Base-by-base conservation (phyloP, 345 rosid species). In the Excoecaria cochinchinensis region DNA sequence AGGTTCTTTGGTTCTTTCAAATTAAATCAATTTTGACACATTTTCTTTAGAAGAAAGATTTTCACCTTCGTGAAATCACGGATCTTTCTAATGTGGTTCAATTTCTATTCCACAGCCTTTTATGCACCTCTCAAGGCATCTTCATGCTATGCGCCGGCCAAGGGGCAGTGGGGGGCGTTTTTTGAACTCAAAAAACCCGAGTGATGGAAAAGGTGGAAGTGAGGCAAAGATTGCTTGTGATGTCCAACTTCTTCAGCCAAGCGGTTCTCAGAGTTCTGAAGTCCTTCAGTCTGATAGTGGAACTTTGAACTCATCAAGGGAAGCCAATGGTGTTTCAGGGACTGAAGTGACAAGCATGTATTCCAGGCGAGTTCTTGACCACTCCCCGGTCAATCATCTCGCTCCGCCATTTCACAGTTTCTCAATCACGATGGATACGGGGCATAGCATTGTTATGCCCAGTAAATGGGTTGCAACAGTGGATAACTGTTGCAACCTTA, bases 161-260 rank as follows among this genome's bases (percentile, higher is more conserved):
- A 90, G 99, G 83, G 99, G 99, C 70, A 87, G 85, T 0, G 98
- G 99, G 14, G 99, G 99, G n/a, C 92, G 99, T 68, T 95, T 95
- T 89, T 76, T 95, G 90, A 95, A 93, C 79, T 71, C 89, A 0
- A 91, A 86, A 79, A 78, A 38, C 66, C 53, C 31, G 40, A 75
- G 75, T 65, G 40, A 53, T 19, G 85, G 58, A 19, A 81, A 78
- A 72, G 83, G 70, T 4, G 85, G 77, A 75, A 73, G 2, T 61
- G 85, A 79, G 59, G 79, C 58, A 68, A 83, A 88, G 82, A 85
- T 74, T 71, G 64, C 76, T 36, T 42, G 44, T 57, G 69, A 66
- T 46, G 59, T 53, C 52, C 69, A 57, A 47, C 24, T 53, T 65
- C 71, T 53, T 74, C 92, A 72, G 74, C 90, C 79, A n/a, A 82